Evolutionary conservation across 306 rosid species (phyloP).

Genomic region (Inga oerstediana): DNA sequence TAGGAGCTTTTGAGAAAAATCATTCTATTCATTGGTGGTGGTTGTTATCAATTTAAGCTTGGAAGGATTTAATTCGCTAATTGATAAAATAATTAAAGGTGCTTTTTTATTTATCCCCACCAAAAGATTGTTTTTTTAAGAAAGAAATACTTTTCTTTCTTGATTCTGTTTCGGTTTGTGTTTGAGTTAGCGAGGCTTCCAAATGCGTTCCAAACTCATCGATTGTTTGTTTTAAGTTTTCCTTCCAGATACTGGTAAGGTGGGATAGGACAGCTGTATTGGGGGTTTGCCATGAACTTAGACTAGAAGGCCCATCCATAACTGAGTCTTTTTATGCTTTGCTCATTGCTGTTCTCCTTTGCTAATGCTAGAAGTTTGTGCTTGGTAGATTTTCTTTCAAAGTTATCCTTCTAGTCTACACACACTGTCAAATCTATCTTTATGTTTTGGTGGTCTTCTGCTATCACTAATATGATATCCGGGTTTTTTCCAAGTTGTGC

Average conservation of each 20-base stretch:
- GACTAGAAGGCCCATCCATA: neutral
- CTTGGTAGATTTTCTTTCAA: neutral
- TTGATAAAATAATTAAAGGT: neutral
- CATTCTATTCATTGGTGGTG: neutral
- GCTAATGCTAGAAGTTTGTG: neutral
- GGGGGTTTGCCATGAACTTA: neutral
- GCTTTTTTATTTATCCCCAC: neutral
- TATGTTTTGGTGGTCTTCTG: neutral
- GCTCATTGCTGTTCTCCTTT: neutral
- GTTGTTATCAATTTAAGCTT: neutral
- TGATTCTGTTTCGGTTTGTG: neutral
- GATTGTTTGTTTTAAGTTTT: neutral
- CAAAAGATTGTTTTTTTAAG: neutral
- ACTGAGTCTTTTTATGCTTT: neutral
- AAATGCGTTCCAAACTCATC: neutral
- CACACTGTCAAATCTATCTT: neutral
- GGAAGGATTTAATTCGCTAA: neutral
- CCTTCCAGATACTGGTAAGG: neutral
- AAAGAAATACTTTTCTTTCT: neutral
- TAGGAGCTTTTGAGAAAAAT: neutral
- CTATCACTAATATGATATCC: neutral
- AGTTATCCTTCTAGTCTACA: neutral
- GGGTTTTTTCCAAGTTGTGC: neutral
- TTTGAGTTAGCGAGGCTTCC: neutral
- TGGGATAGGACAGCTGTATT: neutral